Evolutionary conservation across 352 stramenopile species (phyloP).

Genomic region (Phytophthora kernoviae): DNA sequence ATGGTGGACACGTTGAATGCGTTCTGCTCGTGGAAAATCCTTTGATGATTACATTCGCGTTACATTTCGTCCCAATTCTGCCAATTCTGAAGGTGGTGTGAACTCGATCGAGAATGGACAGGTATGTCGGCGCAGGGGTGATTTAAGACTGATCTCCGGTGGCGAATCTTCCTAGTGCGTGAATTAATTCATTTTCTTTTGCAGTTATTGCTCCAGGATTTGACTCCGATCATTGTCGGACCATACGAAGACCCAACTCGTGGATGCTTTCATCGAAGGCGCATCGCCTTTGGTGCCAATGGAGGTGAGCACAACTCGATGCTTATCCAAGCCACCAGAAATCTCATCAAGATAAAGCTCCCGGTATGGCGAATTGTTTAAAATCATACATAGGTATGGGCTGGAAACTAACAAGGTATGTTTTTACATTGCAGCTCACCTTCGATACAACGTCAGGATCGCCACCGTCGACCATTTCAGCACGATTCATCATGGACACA

Average conservation of each 20-base stretch:
- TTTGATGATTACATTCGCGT: slow-evolving; percentile 75
- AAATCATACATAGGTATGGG: not conserved
- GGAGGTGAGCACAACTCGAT: slow-evolving; percentile 49
- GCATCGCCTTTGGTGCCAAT: slow-evolving; percentile 16
- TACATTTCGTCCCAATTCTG: slow-evolving; percentile 35
- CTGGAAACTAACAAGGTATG: not conserved
- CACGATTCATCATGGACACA: slow-evolving; percentile 64
- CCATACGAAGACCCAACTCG: slow-evolving; percentile 88
- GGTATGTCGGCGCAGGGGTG: slow-evolving; percentile 22
- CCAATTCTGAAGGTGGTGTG: not conserved
- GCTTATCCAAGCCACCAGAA: slow-evolving; percentile 52
- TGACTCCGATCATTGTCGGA: slow-evolving; percentile 66
- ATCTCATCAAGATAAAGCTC: slow-evolving; percentile 64
- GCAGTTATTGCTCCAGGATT: slow-evolving; percentile 56
- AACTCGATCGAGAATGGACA: slow-evolving; percentile 27
- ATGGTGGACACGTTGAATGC: slow-evolving; percentile 36
- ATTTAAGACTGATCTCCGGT: no score
- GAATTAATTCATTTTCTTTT: slow-evolving; percentile 9
- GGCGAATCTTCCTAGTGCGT: not conserved
- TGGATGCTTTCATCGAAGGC: slow-evolving; percentile 62
- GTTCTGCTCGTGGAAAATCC: slow-evolving; percentile 83
- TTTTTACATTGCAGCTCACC: slow-evolving; percentile 22
- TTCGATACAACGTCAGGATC: slow-evolving; percentile 5
- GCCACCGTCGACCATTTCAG: slow-evolving; percentile 23
- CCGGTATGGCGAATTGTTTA: slow-evolving; percentile 23